These are phyloP conservation scores for Colletotrichum lupini DNA, from an alignment of 2,329 filamentous ascomycete species.

Conservation along the genomic window DNA sequence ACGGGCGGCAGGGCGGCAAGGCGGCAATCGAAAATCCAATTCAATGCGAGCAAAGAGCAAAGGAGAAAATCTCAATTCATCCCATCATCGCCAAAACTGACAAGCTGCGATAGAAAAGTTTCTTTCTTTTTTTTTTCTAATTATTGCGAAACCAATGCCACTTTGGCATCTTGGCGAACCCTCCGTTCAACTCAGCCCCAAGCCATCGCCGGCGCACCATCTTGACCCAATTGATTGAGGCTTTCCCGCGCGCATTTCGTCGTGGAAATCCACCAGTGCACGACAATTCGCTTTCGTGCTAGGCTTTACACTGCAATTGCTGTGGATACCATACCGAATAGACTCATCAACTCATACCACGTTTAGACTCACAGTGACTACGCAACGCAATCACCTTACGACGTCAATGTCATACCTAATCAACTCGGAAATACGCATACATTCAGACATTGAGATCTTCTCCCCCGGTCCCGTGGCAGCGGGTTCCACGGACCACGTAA, in stretches of 20 bases:
- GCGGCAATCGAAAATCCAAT: not conserved
- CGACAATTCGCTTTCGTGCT: not conserved
- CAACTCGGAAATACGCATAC: not conserved
- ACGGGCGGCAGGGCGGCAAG: not conserved
- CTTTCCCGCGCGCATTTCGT: not conserved
- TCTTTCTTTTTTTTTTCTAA: not conserved
- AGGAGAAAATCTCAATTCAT: not conserved
- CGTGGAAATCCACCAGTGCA: not conserved
- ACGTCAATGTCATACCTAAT: not conserved
- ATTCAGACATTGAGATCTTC: not conserved
- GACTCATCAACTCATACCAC: not conserved
- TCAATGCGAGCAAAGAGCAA: too few relatives aligned
- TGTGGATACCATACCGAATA: not conserved
- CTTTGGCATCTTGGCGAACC: not conserved
- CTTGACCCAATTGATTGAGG: not conserved
- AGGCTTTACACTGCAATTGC: not conserved
- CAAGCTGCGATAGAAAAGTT: not conserved
- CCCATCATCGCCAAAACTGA: not conserved
- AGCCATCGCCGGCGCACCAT: not conserved
- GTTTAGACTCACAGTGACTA: not conserved
- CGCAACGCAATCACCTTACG: not conserved
- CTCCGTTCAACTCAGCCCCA: not conserved
- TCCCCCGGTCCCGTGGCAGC: not conserved
- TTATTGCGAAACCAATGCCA: not conserved
- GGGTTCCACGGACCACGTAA: not conserved